These are phyloP conservation scores for Tricholoma sp. DNA, from an alignment of 768 basidiomycete species.

Conservation along the genomic window DNA sequence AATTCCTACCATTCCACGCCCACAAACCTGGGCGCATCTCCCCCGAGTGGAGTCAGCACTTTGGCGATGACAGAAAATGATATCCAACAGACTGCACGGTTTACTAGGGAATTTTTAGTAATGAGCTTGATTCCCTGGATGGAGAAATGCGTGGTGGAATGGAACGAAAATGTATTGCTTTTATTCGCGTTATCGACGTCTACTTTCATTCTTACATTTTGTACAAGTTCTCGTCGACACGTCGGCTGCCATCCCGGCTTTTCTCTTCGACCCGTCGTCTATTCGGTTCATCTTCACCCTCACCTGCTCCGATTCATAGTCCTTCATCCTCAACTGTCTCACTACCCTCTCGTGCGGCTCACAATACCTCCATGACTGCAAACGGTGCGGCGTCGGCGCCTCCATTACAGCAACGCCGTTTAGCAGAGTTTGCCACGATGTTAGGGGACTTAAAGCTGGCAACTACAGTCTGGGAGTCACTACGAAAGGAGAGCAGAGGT, in stretches of 20 bases:
- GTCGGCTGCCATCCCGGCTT: constrained; percentile 77
- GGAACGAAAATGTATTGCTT: constrained; percentile 76
- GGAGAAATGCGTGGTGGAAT: constrained; percentile 89
- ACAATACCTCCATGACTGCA: constrained; percentile 22
- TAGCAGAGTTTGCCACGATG: constrained; percentile 94
- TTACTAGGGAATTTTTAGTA: constrained; percentile 82
- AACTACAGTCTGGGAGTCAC: constrained; percentile 74
- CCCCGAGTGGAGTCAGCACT: constrained; percentile 29
- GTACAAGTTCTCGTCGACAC: constrained; percentile 61
- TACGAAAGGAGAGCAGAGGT: constrained; percentile 82
- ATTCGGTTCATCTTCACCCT: constrained; percentile 61
- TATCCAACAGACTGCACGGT: constrained; percentile 68
- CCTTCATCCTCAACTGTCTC: constrained; percentile 37
- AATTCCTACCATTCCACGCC: constrained; percentile 12
- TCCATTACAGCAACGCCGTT: constrained; percentile 71
- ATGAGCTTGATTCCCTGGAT: constrained; percentile 95
- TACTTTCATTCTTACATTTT: constrained; percentile 1
- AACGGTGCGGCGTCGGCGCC: constrained; percentile 23
- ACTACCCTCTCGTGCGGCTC: constrained; percentile 32
- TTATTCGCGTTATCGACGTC: not conserved
- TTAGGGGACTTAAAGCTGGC: constrained; percentile 89
- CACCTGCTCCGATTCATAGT: constrained; percentile 37
- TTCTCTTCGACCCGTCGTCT: constrained; percentile 82
- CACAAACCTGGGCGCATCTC: constrained; percentile 11
- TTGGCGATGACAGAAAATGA: constrained; percentile 64